Base-by-base conservation (phyloP, 345 rosid species). In the Adansonia digitata region DNA sequence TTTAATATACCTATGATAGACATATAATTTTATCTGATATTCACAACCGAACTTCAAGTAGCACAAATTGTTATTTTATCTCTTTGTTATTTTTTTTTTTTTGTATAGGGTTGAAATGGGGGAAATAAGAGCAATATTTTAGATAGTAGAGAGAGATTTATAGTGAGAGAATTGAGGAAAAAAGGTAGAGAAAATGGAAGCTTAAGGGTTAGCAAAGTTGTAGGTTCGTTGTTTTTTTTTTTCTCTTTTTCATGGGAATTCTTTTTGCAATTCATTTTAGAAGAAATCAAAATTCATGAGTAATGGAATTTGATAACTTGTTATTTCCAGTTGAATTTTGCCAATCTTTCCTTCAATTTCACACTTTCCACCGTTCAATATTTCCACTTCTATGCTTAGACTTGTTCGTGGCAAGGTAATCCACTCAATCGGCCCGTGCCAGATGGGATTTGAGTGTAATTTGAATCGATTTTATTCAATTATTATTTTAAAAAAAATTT, bases 241-340 rank as follows among this genome's bases (percentile, higher is more conserved):
- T 61, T 56, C 77, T 69, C 18, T 27, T 37, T n/a, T n/a, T n/a
- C 72, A 9, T 22, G 31, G 61, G 61, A 55, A 22, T 86, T 85
- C 85, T 89, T 89, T 87, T 89, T 87, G 89, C 86, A 83, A 88
- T 84, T 82, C 70, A 72, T 81, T 83, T 85, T 39, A 45, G 80
- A 71, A 74, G 82, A 76, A 82, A 43, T 39, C 42, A 67, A 79
- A 55, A 61, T 75, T 83, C 80, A 77, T 72, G 69, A 82, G 85
- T 81, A 77, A 77, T 82, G 86, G 77, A 81, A 75, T 79, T 79
- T 73, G 48, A 79, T 8, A 39, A 39, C 9, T 7, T 39, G 42
- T 39, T 39, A 39, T 39, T 39, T 71, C 20, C 59, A 69, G 12
- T n/a, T n/a, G n/a, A n/a, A n/a, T n/a, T n/a, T n/a, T n/a, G n/a